phyloP scores from a whole-genome alignment of 768 basidiomycete genomes.

The Udeniomyces megalosporus region DNA sequence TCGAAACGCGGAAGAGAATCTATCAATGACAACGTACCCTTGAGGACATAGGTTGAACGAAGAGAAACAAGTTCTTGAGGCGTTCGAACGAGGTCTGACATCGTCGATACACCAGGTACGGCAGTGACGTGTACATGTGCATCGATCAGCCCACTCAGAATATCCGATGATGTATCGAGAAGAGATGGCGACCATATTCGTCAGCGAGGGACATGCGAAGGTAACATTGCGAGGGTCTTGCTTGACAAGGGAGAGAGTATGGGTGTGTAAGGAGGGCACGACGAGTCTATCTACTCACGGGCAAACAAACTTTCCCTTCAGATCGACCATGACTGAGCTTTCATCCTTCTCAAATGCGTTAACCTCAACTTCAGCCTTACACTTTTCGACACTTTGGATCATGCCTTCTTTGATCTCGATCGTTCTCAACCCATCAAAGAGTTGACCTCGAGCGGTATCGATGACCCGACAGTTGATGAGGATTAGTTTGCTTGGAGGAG shows the following conservation, averaged over 20 bases:
- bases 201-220: background rate
- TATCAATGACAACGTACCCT: constrained; percentile 19
- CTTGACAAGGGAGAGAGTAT: too few relatives aligned
- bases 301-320: constrained; percentile 32
- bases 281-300: constrained; percentile 19
- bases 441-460: constrained; percentile 23
- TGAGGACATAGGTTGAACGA: constrained; percentile 32
- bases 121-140: constrained; percentile 36
- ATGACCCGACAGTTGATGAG: constrained; percentile 31
- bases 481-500: constrained; percentile 21
- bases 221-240: background rate
- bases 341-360: background rate
- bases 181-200: background rate
- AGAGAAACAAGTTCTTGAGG: constrained; percentile 22
- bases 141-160: constrained; percentile 35
- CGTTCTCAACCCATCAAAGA: constrained; percentile 23
- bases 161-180: too few relatives aligned
- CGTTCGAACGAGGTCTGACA: constrained; percentile 27
- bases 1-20: too few relatives aligned
- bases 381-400: background rate
- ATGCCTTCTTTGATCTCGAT: constrained; percentile 20
- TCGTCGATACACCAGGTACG: constrained; percentile 32
- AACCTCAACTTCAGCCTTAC: background rate
- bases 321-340: constrained; percentile 25
- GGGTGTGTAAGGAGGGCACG: background rate